Evolutionary conservation across 2,329 filamentous ascomycete species (phyloP).

Genomic region (Sclerotiophoma versabilis): DNA sequence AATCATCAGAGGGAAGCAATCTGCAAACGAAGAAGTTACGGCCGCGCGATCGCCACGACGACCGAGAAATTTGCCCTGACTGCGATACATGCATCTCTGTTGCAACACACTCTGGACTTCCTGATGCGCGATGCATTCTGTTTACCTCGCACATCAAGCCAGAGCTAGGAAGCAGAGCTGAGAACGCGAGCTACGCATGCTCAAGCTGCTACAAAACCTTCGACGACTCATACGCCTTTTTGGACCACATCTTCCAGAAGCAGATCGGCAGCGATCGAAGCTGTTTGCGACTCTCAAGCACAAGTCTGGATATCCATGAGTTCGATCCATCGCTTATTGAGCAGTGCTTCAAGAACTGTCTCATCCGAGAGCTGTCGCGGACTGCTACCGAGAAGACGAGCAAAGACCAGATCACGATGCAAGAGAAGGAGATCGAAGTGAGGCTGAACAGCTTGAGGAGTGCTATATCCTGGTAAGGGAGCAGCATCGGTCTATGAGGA

Average conservation of each 20-base stretch:
- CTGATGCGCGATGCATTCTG: conserved; percentile 38
- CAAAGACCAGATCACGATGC: conserved; percentile 24
- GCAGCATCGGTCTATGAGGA: neutral
- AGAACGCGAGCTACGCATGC: conserved; percentile 41
- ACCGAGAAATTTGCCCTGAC: conserved; percentile 43
- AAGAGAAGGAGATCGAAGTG: conserved; percentile 20
- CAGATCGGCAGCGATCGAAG: conserved; percentile 42
- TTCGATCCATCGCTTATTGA: conserved; percentile 36
- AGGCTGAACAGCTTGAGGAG: conserved; percentile 9
- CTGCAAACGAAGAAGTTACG: conserved; percentile 38
- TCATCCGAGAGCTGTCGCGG: conserved; percentile 39
- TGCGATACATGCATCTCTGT: conserved; percentile 42
- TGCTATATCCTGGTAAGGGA: conserved; percentile 11
- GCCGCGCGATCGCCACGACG: conserved; percentile 41
- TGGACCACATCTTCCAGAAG: conserved; percentile 46
- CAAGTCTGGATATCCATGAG: conserved; percentile 25
- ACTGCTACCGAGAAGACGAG: conserved; percentile 19
- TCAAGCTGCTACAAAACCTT: conserved; percentile 47
- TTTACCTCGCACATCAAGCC: conserved; percentile 37
- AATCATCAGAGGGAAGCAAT: conserved; percentile 22
- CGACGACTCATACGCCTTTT: conserved; percentile 45
- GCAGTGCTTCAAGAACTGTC: conserved; percentile 43
- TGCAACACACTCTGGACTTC: conserved; percentile 42
- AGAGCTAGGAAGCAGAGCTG: conserved; percentile 1
- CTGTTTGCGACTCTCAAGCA: conserved; percentile 35